These are phyloP conservation scores for Meyerozyma elateridarum DNA, from an alignment of 1,139 yeast species.

Conservation along the genomic window DNA sequence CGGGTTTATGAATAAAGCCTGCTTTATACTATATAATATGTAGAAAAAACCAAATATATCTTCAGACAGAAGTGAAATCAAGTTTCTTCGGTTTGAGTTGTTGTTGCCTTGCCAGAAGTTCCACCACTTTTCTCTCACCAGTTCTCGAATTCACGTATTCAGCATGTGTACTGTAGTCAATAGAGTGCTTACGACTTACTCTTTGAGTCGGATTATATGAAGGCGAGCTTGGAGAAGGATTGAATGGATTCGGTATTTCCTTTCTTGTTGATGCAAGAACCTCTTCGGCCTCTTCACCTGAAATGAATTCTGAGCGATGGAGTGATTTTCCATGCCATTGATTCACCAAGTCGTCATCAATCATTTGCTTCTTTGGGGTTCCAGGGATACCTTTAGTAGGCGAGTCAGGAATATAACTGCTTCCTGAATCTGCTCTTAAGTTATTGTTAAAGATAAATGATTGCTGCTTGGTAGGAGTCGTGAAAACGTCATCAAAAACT, in stretches of 20 bases:
- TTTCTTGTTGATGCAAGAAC: slow-evolving; percentile 4
- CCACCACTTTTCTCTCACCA: slow-evolving; percentile 32
- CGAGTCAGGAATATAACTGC: not conserved
- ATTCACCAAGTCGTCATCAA: slow-evolving; percentile 28
- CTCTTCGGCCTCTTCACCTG: slow-evolving; percentile 28
- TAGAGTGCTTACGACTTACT: slow-evolving; percentile 6
- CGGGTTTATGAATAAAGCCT: slow-evolving; percentile 1
- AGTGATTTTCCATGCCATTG: slow-evolving; percentile 37
- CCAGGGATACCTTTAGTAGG: slow-evolving; percentile 7
- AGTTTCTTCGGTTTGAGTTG: slow-evolving; percentile 39
- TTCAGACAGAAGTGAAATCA: slow-evolving; percentile 23
- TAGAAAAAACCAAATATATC: no score
- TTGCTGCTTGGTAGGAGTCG: slow-evolving; percentile 3
- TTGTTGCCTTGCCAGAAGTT: slow-evolving; percentile 30
- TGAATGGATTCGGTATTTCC: slow-evolving; percentile 19
- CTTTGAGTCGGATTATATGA: not conserved
- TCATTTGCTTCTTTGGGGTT: slow-evolving; percentile 36
- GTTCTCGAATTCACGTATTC: slow-evolving; percentile 36
- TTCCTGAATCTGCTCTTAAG: not conserved
- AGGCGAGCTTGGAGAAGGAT: not conserved
- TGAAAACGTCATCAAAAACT: not conserved
- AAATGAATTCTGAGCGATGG: slow-evolving; percentile 19
- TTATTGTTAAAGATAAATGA: slow-evolving; percentile 2
- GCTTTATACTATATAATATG: slow-evolving; percentile 4
- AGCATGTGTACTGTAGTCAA: slow-evolving; percentile 36